phyloP scores from a whole-genome alignment of 495 filamentous ascomycete genomes.

The Neurospora sp. region DNA sequence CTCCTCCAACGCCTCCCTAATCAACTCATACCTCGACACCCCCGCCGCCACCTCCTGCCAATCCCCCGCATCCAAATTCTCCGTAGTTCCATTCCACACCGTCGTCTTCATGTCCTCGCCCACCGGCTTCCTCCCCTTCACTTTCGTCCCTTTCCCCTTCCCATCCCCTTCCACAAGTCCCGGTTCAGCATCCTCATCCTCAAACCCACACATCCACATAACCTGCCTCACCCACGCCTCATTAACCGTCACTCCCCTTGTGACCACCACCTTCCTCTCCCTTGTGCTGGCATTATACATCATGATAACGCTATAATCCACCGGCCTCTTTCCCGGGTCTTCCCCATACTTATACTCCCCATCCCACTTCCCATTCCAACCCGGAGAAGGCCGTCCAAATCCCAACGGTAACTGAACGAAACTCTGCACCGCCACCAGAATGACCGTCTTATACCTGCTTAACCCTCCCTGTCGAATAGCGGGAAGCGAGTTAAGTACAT shows the following conservation, averaged over 20 bases:
- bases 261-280: background rate
- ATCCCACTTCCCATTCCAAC: background rate
- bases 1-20: constrained; percentile 7
- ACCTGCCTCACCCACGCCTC: constrained; percentile 3
- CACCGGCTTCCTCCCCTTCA: constrained; percentile 8
- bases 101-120: constrained; percentile 4
- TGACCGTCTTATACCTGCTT: background rate
- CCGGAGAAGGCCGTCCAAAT: background rate
- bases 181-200: background rate
- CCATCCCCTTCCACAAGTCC: background rate
- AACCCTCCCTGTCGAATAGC: background rate
- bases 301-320: constrained; percentile 12
- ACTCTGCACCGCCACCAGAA: constrained; percentile 10
- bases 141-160: background rate
- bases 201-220: constrained; percentile 5
- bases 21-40: constrained; percentile 12
- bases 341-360: background rate
- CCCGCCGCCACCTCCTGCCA: constrained; percentile 10
- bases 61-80: constrained; percentile 5
- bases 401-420: background rate
- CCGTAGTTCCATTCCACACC: background rate
- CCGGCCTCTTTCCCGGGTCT: background rate
- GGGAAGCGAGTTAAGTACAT: background rate
- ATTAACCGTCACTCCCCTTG: constrained; percentile 7
- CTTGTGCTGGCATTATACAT: constrained; percentile 5